phyloP scores from a whole-genome alignment of 2,329 filamentous ascomycete genomes.

The Ceratocystiopsis minuta region DNA sequence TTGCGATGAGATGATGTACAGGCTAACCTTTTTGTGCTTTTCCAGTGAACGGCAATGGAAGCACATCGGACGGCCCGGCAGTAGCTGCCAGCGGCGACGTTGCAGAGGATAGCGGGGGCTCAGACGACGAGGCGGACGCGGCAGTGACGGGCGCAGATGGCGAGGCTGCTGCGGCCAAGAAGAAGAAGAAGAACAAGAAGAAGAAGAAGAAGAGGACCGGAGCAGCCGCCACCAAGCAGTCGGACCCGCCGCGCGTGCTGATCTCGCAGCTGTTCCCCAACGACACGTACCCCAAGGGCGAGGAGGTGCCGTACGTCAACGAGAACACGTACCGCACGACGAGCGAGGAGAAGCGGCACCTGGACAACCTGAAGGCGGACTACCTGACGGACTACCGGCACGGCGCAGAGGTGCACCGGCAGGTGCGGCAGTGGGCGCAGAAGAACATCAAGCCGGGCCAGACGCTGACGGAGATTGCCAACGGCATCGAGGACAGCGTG shows the following conservation, averaged over 20 bases:
- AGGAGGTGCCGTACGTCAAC: slow-evolving; percentile 60
- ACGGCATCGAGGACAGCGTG: slow-evolving; percentile 66
- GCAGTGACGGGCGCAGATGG: slow-evolving; percentile 12
- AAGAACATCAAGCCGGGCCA: slow-evolving; percentile 64
- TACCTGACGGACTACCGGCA: slow-evolving; percentile 64
- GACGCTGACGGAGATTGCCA: slow-evolving; percentile 59
- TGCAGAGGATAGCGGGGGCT: slow-evolving; percentile 26
- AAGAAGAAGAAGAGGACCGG: slow-evolving; percentile 57
- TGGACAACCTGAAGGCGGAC: slow-evolving; percentile 63
- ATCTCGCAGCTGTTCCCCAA: slow-evolving; percentile 58
- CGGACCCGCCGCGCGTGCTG: slow-evolving; percentile 57
- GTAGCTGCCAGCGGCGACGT: slow-evolving; percentile 16
- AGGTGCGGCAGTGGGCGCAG: slow-evolving; percentile 66
- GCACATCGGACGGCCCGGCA: too few relatives aligned
- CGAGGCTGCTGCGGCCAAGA: slow-evolving; percentile 12
- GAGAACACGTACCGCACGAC: slow-evolving; percentile 69
- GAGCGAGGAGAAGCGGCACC: slow-evolving; percentile 65
- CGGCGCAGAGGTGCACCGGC: slow-evolving; percentile 61
- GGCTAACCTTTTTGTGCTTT: neutral
- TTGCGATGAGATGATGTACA: neutral
- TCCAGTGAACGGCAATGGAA: neutral
- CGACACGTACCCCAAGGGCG: slow-evolving; percentile 55
- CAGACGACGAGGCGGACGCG: slow-evolving; percentile 33
- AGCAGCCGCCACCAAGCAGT: slow-evolving; percentile 48
- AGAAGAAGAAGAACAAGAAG: slow-evolving; percentile 55